A percentile compares a stretch with the other conserved stretches of the same genome.
Evolutionary conservation across 2,329 filamentous ascomycete species (phyloP).

Genomic region (Biscogniauxia sp.): DNA sequence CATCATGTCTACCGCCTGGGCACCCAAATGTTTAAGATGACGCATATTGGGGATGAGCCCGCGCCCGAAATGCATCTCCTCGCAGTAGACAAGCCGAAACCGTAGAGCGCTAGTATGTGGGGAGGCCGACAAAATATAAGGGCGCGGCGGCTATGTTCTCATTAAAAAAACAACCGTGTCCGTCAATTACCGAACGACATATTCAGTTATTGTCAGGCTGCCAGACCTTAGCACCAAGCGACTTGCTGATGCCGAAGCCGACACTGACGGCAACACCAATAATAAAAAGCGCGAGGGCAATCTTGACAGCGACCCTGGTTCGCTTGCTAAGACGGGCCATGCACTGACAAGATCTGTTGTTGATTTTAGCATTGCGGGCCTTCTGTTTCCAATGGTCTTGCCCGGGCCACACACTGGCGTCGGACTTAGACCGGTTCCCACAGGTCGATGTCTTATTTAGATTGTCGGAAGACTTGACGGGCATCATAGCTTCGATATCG

Average conservation of each 20-base stretch:
- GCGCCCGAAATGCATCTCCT: neutral
- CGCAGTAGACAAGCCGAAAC: neutral
- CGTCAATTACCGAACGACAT: neutral
- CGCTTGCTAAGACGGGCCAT: constrained; percentile 53
- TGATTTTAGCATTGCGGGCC: constrained; percentile 55
- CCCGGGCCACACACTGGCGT: constrained; percentile 59
- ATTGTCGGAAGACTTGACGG: constrained; percentile 37
- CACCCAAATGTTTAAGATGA: neutral
- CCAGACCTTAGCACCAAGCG: constrained; percentile 59
- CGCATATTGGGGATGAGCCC: neutral
- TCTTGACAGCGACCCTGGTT: constrained; percentile 53
- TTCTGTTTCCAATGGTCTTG: constrained; percentile 59
- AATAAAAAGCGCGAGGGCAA: constrained; percentile 51
- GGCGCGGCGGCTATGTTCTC: too few relatives aligned
- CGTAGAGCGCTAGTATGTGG: neutral
- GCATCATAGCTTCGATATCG: constrained; percentile 54
- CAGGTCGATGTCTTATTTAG: constrained; percentile 34
- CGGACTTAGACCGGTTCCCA: constrained; percentile 39
- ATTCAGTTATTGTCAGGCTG: constrained; percentile 33
- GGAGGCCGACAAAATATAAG: neutral
- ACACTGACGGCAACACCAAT: constrained; percentile 54
- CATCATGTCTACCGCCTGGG: neutral
- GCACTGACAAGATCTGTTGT: constrained; percentile 48
- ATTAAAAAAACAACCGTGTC: neutral
- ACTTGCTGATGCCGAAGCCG: constrained; percentile 61